phyloP scores from a whole-genome alignment of 177 flowering plant species.

The Vitis hybrid region DNA sequence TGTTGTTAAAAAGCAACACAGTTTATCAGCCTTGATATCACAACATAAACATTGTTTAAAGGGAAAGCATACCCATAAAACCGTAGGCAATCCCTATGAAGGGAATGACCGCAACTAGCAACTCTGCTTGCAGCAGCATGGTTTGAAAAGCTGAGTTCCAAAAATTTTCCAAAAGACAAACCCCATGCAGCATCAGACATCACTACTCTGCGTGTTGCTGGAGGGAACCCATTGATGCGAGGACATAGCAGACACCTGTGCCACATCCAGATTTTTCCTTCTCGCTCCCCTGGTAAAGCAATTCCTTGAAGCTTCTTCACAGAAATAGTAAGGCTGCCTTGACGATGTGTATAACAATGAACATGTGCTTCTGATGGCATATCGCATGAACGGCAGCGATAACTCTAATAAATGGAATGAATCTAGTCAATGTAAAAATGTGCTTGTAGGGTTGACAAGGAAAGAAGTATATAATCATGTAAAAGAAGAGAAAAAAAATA shows the following conservation, averaged over 20 bases:
- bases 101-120: slow-evolving; percentile 95
- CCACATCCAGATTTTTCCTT: slow-evolving; percentile 99
- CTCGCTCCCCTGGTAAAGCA: slow-evolving; percentile 74
- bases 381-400: slow-evolving; percentile 72
- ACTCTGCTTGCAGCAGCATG: slow-evolving; percentile 97
- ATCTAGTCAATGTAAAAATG: slow-evolving; percentile 5
- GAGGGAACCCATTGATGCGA: slow-evolving; percentile 71
- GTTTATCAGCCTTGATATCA: background rate
- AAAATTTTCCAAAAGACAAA: slow-evolving; percentile 90
- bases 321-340: slow-evolving; percentile 92
- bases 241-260: slow-evolving; percentile 89
- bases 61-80: slow-evolving; percentile 76
- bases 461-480: background rate
- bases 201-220: slow-evolving; percentile 81
- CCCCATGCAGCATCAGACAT: slow-evolving; percentile 99
- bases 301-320: slow-evolving; percentile 72
- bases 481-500: slow-evolving; percentile 19
- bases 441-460: background rate
- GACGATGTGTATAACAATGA: slow-evolving; percentile 91
- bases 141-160: slow-evolving; percentile 97
- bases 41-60: background rate
- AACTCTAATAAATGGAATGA: slow-evolving; percentile 44
- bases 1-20: background rate
- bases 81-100: slow-evolving; percentile 93
- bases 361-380: slow-evolving; percentile 96